Conservation (phyloP, 2,329 filamentous ascomycete species). For the Elsinoe fawcettii region DNA sequence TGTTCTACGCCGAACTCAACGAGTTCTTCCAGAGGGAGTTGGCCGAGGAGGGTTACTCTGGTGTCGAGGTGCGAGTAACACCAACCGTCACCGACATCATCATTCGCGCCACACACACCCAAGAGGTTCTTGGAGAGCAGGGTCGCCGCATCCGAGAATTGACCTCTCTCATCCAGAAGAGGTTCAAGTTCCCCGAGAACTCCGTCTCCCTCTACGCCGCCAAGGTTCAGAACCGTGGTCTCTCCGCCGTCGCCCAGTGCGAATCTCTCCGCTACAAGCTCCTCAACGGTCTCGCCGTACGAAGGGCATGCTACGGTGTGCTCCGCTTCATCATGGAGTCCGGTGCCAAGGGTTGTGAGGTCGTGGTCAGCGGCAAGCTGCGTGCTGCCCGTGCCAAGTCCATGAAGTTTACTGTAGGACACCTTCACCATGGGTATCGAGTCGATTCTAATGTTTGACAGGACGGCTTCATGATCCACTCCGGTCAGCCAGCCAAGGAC, state of each 20-base stretch:
- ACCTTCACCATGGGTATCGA: background rate
- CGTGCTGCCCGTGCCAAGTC: conserved; percentile 98
- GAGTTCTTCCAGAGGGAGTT: conserved; percentile 99
- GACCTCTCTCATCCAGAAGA: conserved; percentile 99
- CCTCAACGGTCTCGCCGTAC: conserved; percentile 97
- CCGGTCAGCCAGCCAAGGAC: conserved; percentile 97
- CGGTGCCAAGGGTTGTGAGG: conserved; percentile 99
- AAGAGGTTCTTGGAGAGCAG: conserved; percentile 99
- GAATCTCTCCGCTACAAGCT: conserved; percentile 99
- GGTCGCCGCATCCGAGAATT: conserved; percentile 99
- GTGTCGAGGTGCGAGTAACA: conserved; percentile 99
- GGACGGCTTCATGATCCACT: conserved; percentile 99
- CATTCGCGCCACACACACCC: conserved; percentile 99
- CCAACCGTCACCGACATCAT: conserved; percentile 99
- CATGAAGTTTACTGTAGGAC: conserved; percentile 97
- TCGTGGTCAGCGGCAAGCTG: conserved; percentile 98
- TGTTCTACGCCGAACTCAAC: conserved; percentile 99
- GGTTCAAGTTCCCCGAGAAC: conserved; percentile 99
- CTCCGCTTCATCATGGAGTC: conserved; percentile 99
- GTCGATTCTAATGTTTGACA: conserved; percentile 24
- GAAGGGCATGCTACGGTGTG: conserved; percentile 99
- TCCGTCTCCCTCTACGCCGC: conserved; percentile 98
- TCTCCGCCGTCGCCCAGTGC: conserved; percentile 99
- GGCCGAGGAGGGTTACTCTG: conserved; percentile 99
- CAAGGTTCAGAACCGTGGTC: conserved; percentile 99